Conservation (phyloP, 345 rosid genomes). For the Eucalyptus cloeziana region DNA sequence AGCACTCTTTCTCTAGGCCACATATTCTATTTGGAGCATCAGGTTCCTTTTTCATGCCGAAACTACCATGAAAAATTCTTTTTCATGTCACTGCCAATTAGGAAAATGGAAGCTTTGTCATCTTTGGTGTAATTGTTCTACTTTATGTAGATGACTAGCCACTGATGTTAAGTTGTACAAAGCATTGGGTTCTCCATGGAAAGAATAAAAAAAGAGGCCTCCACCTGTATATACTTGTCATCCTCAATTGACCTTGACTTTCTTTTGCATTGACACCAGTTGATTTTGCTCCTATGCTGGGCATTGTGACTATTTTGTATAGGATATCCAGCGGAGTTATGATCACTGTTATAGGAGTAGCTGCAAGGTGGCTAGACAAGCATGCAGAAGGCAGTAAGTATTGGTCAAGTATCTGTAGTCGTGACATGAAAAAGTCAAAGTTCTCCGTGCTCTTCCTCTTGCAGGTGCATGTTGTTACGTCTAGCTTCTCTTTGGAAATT, state of each 20-base stretch:
- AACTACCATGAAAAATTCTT: neutral
- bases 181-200: neutral
- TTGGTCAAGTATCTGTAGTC: slow-evolving; percentile 57
- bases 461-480: slow-evolving; percentile 33
- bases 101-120: neutral
- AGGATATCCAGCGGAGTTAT: slow-evolving; percentile 80
- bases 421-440: slow-evolving; percentile 26
- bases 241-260: neutral
- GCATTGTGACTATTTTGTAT: neutral
- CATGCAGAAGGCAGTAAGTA: slow-evolving; percentile 56
- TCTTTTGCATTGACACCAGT: neutral
- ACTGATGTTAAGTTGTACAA: neutral
- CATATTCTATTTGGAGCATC: neutral
- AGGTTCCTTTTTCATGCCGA: neutral
- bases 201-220: neutral
- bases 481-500: neutral
- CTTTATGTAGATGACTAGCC: neutral
- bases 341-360: slow-evolving; percentile 45
- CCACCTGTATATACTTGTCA: neutral
- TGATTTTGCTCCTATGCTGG: neutral
- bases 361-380: slow-evolving; percentile 68
- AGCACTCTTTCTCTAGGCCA: neutral
- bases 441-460: slow-evolving; percentile 47
- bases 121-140: neutral
- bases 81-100: neutral